Evolutionary conservation across 169 alveolate species (phyloP), one percentile per base, ranked within the genome.

Genomic region (Besnoitia besnoiti): DNA sequence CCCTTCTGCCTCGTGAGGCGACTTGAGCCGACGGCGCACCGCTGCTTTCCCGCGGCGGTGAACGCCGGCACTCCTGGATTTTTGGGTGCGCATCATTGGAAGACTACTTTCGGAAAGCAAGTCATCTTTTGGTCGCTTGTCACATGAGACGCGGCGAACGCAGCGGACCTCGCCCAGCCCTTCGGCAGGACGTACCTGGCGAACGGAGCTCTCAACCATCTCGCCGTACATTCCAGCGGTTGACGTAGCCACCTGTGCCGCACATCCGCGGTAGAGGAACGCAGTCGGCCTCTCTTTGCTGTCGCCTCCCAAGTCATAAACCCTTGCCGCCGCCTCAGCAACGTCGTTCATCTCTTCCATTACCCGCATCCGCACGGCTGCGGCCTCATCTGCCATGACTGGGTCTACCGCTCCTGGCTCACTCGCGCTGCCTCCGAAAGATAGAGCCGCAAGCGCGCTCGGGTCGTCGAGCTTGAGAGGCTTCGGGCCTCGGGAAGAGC

Each of bases 151-250:
- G n/a, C n/a, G n/a, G n/a, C n/a, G n/a, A n/a, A n/a, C n/a, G n/a
- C n/a, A n/a, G n/a, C n/a, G n/a, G n/a, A n/a, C n/a, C n/a, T n/a
- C n/a, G n/a, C n/a, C n/a, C n/a, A n/a, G n/a, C n/a, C n/a, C n/a
- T n/a, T n/a, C n/a, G n/a, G n/a, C n/a, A n/a, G n/a, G n/a, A n/a
- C 59, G 3, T 39, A 90, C 93, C 87, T 80, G 92, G 85, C 91
- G 76, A 24, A 97, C 85, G 55, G 96, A 93, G 76, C 95, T 92
- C 44, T 94, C 96, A 42, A 94, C 90, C 89, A 96, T 97, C 89
- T 97, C 98, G 0, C 98, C 98, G 94, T 97, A 97, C 98, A 97
- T 97, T 21, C 98, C 98, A 37, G 95, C 98, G 46, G 97, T 97
- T 12, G 98, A 97, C 2, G 98, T 96, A 62, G 95, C 96, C 76